Percentiles rank a stretch among this genome's conserved stretches.
Evolutionary conservation across 768 basidiomycete genomes (phyloP).

Genomic region (Tricholoma hemisulphureum): DNA sequence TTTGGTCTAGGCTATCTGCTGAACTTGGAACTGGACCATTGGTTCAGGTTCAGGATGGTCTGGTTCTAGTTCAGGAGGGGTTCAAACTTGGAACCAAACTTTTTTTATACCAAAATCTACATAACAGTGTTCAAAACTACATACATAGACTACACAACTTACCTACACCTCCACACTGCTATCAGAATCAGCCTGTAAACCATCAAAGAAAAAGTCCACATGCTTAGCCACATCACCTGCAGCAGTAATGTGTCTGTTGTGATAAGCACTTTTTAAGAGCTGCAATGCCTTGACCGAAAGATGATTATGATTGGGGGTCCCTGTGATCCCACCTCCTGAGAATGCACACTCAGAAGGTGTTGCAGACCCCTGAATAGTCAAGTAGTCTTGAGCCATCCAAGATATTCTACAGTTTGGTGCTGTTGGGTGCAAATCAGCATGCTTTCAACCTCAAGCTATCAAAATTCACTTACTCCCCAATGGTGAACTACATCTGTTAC

Average conservation of each 20-base stretch:
- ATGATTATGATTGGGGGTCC: slow-evolving; percentile 9
- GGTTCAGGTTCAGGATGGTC: slow-evolving; percentile 4
- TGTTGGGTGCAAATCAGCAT: not conserved
- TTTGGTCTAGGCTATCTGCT: not conserved
- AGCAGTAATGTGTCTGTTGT: slow-evolving; percentile 10
- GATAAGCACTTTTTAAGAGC: slow-evolving; percentile 16
- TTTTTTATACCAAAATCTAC: not conserved
- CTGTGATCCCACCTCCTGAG: slow-evolving; percentile 27
- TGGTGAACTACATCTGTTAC: not conserved
- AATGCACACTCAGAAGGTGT: slow-evolving; percentile 33
- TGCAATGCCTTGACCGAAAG: slow-evolving; percentile 12
- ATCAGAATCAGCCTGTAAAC: slow-evolving; percentile 12
- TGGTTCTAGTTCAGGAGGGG: not conserved
- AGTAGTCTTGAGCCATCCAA: slow-evolving; percentile 23
- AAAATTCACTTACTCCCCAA: slow-evolving; percentile 1
- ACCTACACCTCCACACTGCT: not conserved
- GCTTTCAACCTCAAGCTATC: not conserved
- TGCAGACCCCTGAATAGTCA: no score
- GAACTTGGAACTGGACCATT: slow-evolving; percentile 1
- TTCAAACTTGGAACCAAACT: not conserved
- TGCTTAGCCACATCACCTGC: slow-evolving; percentile 2
- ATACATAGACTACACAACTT: slow-evolving; percentile 1
- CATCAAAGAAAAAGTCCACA: slow-evolving; percentile 1
- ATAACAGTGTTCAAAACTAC: not conserved
- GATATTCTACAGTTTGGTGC: slow-evolving; percentile 9